Base-by-base conservation (phyloP, 108 stramenopile species). In the Nitzschia sp. region DNA sequence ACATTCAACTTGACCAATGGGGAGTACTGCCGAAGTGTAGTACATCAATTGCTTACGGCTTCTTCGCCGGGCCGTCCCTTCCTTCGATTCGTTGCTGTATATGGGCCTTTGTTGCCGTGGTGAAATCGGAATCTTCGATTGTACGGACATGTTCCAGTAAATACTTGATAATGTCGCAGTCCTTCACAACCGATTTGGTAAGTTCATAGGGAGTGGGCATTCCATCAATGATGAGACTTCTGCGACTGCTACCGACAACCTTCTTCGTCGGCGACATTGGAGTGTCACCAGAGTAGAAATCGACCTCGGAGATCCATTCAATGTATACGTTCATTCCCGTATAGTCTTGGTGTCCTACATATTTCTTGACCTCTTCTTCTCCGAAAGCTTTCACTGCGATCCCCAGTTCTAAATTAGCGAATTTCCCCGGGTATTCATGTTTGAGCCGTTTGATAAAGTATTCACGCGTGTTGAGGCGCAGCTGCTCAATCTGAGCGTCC, bases 51-150 rank as follows among this genome's bases (percentile, higher is more conserved):
- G n/a, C n/a, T n/a, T n/a, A n/a, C n/a, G n/a, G n/a, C n/a, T n/a
- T n/a, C n/a, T n/a, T n/a, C n/a, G n/a, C n/a, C n/a, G n/a, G n/a
- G n/a, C n/a, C n/a, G n/a, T n/a, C n/a, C n/a, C n/a, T 51, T 8
- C 61, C 61, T 26, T 62, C 61, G 2, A 62, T 34, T 32, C 61
- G 61, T 46, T 62, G 61, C 46, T 62, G 61, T 13, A 62, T 18
- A 46, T 62, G 61, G 21, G 42, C 42, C 13, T 36, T 17, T 13
- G 30, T 65, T 1, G 29, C 64, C 13, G 24, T 65, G 0, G 47
- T 53, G 24, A 65, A 65, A 26, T 49, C 49, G n/a, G 64, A 65
- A 30, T 65, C 27, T 30, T 65, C 66, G 27, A 68, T 68, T 3
- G 32, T 19, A 24, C 35, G 66, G 32, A 68, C 66, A 55, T 38